Evolutionary conservation across 495 filamentous ascomycete genomes (phyloP).

Genomic region (Alectoria sarmentosa): DNA sequence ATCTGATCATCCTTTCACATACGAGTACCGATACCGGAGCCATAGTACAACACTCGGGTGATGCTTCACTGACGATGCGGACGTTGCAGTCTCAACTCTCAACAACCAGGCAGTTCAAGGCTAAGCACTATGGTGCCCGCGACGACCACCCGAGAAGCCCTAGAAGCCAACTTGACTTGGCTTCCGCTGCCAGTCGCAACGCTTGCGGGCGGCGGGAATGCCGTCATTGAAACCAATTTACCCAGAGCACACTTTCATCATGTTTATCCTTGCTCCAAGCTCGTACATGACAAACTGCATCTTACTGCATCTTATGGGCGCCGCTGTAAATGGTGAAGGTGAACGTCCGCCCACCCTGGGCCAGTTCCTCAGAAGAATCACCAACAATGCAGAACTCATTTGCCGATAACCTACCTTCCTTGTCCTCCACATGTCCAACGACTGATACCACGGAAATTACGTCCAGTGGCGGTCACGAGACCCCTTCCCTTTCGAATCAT

Average conservation of each 20-base stretch:
- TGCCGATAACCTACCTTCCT: slow-evolving; percentile 19
- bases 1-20: background rate
- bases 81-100: background rate
- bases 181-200: background rate
- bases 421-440: slow-evolving; percentile 20
- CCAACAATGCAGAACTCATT: slow-evolving; percentile 13
- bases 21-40: background rate
- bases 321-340: slow-evolving; percentile 4
- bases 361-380: background rate
- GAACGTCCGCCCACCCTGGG: slow-evolving; percentile 8
- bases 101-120: background rate
- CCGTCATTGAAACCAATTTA: background rate
- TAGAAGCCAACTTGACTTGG: background rate
- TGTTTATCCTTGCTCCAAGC: background rate
- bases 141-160: background rate
- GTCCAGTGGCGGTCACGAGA: slow-evolving; percentile 6
- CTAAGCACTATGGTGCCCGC: background rate
- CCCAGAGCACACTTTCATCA: background rate
- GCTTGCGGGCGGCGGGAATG: background rate
- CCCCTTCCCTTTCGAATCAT: slow-evolving; percentile 2
- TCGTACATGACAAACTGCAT: background rate
- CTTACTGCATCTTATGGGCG: background rate
- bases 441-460: slow-evolving; percentile 7
- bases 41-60: background rate
- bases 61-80: background rate